These are phyloP conservation scores for Penicillium argentinense DNA, from an alignment of 495 filamentous ascomycete genomes.

Conservation along the genomic window DNA sequence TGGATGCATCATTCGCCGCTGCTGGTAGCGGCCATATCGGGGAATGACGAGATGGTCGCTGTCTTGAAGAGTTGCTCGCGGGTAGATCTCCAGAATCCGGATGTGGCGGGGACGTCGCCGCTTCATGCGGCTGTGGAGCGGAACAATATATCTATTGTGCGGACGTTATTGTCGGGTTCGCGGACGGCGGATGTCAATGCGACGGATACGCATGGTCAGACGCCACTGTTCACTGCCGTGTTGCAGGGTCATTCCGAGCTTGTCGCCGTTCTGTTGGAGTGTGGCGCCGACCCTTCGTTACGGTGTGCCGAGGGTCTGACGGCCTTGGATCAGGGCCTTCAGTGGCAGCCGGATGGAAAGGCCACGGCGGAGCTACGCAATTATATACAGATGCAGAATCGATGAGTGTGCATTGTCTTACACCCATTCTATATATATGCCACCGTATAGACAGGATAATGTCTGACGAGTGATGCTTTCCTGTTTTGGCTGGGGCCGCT, in stretches of 20 bases:
- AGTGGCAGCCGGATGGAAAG: background rate
- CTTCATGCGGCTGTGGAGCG: constrained; percentile 15
- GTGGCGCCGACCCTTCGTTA: constrained; percentile 9
- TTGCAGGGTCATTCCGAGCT: constrained; percentile 16
- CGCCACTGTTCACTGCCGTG: constrained; percentile 22
- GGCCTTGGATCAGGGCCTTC: constrained; percentile 1
- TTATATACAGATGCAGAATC: no score
- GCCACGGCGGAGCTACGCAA: background rate
- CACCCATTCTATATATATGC: no score
- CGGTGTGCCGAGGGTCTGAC: constrained; percentile 4
- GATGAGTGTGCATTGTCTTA: no score
- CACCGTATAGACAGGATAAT: no score
- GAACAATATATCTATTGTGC: constrained; percentile 7
- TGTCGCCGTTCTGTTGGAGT: constrained; percentile 15
- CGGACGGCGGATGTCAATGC: constrained; percentile 18
- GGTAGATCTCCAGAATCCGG: constrained; percentile 19
- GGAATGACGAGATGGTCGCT: constrained; percentile 13
- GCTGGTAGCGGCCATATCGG: constrained; percentile 16
- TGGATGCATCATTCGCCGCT: constrained; percentile 24
- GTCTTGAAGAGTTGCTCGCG: constrained; percentile 12
- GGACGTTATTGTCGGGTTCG: constrained; percentile 8
- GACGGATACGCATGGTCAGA: constrained; percentile 16
- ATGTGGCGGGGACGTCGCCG: constrained; percentile 21
- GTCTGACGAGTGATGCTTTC: no score
- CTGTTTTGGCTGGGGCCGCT: no score